Base-by-base conservation (phyloP, 1,284 basidiomycete genomes). In the Irpex sp. region DNA sequence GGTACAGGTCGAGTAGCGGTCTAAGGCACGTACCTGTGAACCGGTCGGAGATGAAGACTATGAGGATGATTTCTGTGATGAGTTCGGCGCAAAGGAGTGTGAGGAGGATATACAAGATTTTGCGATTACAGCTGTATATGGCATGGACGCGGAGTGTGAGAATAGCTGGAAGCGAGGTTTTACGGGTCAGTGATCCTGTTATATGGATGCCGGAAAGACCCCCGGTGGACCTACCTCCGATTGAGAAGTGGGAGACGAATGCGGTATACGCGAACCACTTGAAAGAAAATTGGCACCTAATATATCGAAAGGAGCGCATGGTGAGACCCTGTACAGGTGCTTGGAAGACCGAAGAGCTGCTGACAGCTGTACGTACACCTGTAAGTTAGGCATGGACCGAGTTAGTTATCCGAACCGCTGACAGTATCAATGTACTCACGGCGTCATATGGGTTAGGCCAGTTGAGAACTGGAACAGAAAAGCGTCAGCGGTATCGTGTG, bases 201-300 rank as follows among this genome's bases (percentile, higher is more conserved):
- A 19, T 35, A 4, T 5, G 5, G 13, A 19, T 33, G 31, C 19
- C 21, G 26, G 39, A 26, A 60, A 21, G 39, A 49, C 17, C 21
- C 31, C 33, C 19, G 51, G 46, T 19, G 26, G 21, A 19, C 39
- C 6, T 26, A 60, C 59, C 50, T 17, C 31, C 43, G 17, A 60
- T 55, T 17, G 58, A 31, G 11, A 60, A 36, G 39, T 60, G 59
- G 8, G 59, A 53, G 17, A 55, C 49, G 9, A 53, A 35, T 6
- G 49, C 26, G 8, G 59, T 54, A 51, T 60, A 60, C 21, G 17
- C 59, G 47, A 60, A 60, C 49, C 50, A 60, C 17, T 35, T 54
- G 50, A 60, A 60, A 33, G 31, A 54, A 43, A 54, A 60, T 9
- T 35, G 46, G 26, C 59, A 60, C 7, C 59, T 60, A 35, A 31